Percentiles rank a stretch among this genome's conserved stretches.
These are phyloP conservation scores for Pseudopyrenochaeta lycopersici DNA, from an alignment of 2,329 filamentous ascomycete species.

Conservation along the genomic window DNA sequence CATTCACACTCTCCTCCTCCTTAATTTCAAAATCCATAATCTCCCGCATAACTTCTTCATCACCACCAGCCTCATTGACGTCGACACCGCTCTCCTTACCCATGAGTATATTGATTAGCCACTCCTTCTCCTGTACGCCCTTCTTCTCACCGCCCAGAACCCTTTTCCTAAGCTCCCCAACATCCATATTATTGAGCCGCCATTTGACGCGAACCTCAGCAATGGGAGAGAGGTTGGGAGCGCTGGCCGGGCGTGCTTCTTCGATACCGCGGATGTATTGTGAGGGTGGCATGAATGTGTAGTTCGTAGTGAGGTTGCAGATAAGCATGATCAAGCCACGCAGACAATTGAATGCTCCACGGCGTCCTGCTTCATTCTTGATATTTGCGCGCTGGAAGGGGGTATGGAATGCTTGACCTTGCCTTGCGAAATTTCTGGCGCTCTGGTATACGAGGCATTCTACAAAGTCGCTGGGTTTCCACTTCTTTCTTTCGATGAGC, in stretches of 20 bases:
- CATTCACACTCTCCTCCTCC: background rate
- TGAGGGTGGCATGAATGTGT: slow-evolving; percentile 5
- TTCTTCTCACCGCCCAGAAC: slow-evolving; percentile 5
- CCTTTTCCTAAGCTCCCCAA: slow-evolving; percentile 3
- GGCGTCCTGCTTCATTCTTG: slow-evolving; percentile 1
- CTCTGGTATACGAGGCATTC: slow-evolving; percentile 10
- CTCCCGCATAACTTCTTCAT: background rate
- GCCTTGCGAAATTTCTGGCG: background rate
- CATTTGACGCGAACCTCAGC: slow-evolving; percentile 1
- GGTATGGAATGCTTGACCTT: background rate
- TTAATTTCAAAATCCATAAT: background rate
- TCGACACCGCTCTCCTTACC: slow-evolving; percentile 1
- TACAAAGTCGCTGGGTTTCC: background rate
- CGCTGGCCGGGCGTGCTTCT: background rate
- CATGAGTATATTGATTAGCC: slow-evolving; percentile 8
- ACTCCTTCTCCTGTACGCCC: slow-evolving; percentile 7
- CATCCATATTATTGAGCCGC: background rate
- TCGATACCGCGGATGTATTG: slow-evolving; percentile 2
- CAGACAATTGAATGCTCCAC: background rate
- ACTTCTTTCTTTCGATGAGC: background rate
- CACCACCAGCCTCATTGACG: too few species aligned
- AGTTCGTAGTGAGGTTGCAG: slow-evolving; percentile 2
- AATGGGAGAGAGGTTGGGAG: slow-evolving; percentile 1
- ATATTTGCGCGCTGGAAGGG: slow-evolving; percentile 3
- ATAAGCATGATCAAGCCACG: slow-evolving; percentile 8